Evolutionary conservation across 305 asterid genomes (phyloP).

Genomic region (Solanum aculeatissimum): DNA sequence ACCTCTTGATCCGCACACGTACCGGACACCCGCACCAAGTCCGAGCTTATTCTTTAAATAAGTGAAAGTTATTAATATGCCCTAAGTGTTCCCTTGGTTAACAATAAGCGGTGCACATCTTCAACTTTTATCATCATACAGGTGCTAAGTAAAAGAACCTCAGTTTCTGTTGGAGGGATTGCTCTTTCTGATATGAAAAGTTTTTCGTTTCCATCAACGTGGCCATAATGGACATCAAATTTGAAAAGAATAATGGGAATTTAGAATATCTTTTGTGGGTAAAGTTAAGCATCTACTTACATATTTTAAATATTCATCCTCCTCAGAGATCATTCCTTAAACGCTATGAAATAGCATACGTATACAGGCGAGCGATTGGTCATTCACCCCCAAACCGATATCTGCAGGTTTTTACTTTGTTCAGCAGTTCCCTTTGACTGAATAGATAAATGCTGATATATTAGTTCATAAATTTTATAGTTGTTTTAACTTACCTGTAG

Average conservation of each 20-base stretch:
- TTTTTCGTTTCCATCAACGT: not conserved
- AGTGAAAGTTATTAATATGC: not conserved
- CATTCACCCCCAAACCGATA: slow-evolving; percentile 96
- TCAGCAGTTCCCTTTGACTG: not conserved
- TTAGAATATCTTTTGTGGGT: not conserved
- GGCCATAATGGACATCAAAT: not conserved
- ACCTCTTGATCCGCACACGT: too few relatives aligned
- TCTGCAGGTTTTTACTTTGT: slow-evolving; percentile 56
- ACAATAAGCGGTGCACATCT: not conserved
- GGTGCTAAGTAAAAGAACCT: not conserved
- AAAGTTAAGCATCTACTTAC: not conserved
- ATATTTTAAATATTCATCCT: slow-evolving; percentile 2
- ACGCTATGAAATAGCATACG: slow-evolving; percentile 82
- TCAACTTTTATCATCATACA: not conserved
- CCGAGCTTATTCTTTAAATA: not conserved
- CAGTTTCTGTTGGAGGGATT: not conserved
- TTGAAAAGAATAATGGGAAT: not conserved
- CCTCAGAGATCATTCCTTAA: slow-evolving; percentile 69
- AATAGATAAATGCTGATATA: not conserved
- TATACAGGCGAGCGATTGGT: slow-evolving; percentile 84
- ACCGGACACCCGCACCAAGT: too few relatives aligned
- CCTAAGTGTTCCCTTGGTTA: not conserved
- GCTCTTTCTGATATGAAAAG: not conserved
- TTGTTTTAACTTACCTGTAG: slow-evolving; percentile 19
- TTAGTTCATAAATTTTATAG: not conserved